phyloP scores from a whole-genome alignment of 2,329 filamentous ascomycete species.

The Colletotrichum sp. region DNA sequence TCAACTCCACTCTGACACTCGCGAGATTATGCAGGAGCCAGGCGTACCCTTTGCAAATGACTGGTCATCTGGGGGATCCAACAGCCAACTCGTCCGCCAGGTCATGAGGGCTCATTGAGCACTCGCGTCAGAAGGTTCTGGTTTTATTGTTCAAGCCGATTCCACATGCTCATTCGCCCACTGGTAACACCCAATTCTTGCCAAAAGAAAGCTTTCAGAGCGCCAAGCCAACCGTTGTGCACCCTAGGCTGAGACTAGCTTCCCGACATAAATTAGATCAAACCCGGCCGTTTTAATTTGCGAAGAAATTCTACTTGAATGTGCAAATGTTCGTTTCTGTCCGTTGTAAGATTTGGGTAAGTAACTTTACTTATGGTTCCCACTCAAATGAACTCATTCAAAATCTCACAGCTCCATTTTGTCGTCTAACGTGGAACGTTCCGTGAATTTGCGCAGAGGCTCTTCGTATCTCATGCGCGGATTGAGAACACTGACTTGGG shows the following conservation, averaged over 20 bases:
- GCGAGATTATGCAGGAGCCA: background rate
- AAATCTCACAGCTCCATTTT: accelerated
- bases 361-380: accelerated
- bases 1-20: background rate
- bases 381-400: accelerated
- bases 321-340: accelerated
- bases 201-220: background rate
- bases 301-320: background rate
- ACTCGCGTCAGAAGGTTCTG: background rate
- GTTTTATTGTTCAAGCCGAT: background rate
- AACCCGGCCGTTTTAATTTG: background rate
- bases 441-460: background rate
- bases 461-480: accelerated
- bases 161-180: background rate
- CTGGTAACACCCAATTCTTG: background rate
- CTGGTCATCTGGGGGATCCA: background rate
- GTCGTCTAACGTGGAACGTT: background rate
- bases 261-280: background rate
- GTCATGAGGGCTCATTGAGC: background rate
- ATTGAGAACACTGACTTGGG: background rate
- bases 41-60: background rate
- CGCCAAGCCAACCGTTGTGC: background rate
- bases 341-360: accelerated
- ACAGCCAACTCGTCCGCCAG: background rate
- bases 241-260: background rate